These are phyloP conservation scores for Phaffia rhodozyma DNA, from an alignment of 1,284 basidiomycete species.

Conservation along the genomic window DNA sequence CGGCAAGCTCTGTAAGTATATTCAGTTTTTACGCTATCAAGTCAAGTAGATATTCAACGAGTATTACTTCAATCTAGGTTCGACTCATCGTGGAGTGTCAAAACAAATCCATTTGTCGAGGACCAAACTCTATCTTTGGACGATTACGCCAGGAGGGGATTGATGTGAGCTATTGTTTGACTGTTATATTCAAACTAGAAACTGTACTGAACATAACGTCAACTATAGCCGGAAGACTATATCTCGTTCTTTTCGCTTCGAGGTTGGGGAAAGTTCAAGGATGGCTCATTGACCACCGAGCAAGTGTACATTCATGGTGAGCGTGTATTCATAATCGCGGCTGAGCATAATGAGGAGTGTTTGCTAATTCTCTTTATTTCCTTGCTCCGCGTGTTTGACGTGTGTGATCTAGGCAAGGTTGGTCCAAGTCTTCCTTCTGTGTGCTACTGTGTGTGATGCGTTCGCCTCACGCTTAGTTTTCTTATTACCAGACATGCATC, in stretches of 20 bases:
- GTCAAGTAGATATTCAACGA: background rate
- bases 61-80: slow-evolving; percentile 41
- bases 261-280: slow-evolving; percentile 84
- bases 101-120: slow-evolving; percentile 75
- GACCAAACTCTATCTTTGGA: slow-evolving; percentile 84
- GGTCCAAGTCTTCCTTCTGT: no score
- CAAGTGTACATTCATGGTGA: slow-evolving; percentile 87
- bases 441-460: no score
- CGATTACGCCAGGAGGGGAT: slow-evolving; percentile 78
- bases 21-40: slow-evolving; percentile 12
- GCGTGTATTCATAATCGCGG: slow-evolving; percentile 22
- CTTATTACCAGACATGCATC: slow-evolving; percentile 35
- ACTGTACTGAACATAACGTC: slow-evolving; percentile 4
- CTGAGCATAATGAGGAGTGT: background rate
- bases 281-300: slow-evolving; percentile 77
- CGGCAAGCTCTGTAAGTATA: slow-evolving; percentile 68
- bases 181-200: background rate
- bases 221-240: slow-evolving; percentile 70
- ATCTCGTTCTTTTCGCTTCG: slow-evolving; percentile 84
- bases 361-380: background rate
- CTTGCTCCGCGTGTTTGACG: slow-evolving; percentile 17
- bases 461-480: no score
- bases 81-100: slow-evolving; percentile 90
- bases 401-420: slow-evolving; percentile 44
- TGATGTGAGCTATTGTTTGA: slow-evolving; percentile 45